Evolutionary conservation across 345 rosid genomes (phyloP), one percentile per base, ranked within the genome.

Genomic region (Triadica sebifera): DNA sequence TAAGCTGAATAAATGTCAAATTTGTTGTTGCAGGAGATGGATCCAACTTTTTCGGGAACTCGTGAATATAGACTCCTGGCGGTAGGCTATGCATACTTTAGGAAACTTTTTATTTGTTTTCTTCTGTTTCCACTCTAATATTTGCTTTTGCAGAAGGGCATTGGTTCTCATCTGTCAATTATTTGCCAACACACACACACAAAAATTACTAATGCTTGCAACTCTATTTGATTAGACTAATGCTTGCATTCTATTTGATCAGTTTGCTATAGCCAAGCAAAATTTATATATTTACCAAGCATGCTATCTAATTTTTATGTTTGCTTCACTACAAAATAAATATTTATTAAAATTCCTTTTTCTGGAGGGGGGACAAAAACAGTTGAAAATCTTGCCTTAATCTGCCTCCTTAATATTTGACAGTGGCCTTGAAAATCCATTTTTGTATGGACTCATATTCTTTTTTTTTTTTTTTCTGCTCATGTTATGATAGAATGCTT

Each of bases 21-120:
- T 70, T 75, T 77, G 51, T 25, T 78, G 73, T 77, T 81, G 75
- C 91, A 95, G 99, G 98, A 93, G 4, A 75, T 90, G 80, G 99
- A 95, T 87, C 98, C 99, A 46, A 93, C 99, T 0, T 95, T 95
- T 84, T 83, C 98, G 2, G 98, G 97, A 86, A 93, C 96, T 59
- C 84, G 99, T 56, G 99, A 95, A 81, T 90, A 72, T 84, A 90
- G 85, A 80, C 82, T 95, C 64, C 79, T 95, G 47, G 74, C 77
- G 79, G 99, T 95, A 83, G 47, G 82, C 75, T 74, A 50, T 17
- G 17, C 50, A 37, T 74, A 47, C 39, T 34, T 51, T 25, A 12
- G 29, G 19, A 12, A 60, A 39, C 29, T 41, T 68, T 16, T 2
- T 66, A 7, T 16, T 19, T 37, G 51, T 25, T 41, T 37, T 53